A percentile compares a stretch with the other conserved stretches of the same genome.
phyloP scores from a whole-genome alignment of 1,139 yeast genomes.

The Debaryomyces coudertii region DNA sequence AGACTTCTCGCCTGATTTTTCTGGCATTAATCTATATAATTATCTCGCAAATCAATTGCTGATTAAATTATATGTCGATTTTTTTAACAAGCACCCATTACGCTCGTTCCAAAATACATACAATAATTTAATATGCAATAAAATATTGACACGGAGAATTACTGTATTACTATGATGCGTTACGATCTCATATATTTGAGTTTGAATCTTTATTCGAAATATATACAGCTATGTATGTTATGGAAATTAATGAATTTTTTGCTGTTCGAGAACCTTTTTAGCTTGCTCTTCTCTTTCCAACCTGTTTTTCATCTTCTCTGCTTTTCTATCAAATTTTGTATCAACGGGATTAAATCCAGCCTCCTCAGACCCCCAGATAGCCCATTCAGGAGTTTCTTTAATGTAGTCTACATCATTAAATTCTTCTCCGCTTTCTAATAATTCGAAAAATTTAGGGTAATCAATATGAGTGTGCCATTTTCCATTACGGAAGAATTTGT shows the following conservation, averaged over 20 bases:
- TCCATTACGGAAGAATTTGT: slow-evolving; percentile 66
- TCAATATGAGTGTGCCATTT: slow-evolving; percentile 92
- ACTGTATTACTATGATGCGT: not conserved
- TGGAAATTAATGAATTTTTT: slow-evolving; percentile 6
- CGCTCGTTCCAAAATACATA: not conserved
- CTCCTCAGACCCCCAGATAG: slow-evolving; percentile 79
- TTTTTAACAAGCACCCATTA: not conserved
- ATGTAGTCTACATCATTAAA: slow-evolving; percentile 83
- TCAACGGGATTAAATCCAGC: slow-evolving; percentile 94
- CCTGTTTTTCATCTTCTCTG: slow-evolving; percentile 57
- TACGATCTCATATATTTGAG: not conserved
- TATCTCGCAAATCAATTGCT: not conserved
- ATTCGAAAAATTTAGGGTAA: slow-evolving; percentile 73
- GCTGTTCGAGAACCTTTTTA: slow-evolving; percentile 15
- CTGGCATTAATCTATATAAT: not conserved
- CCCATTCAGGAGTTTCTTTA: slow-evolving; percentile 86
- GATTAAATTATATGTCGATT: not conserved
- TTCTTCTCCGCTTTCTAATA: slow-evolving; percentile 62
- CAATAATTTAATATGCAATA: not conserved
- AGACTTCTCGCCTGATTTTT: not conserved
- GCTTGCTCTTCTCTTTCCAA: slow-evolving; percentile 41
- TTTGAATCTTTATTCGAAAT: not conserved
- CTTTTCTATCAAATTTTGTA: slow-evolving; percentile 66
- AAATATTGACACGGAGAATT: not conserved
- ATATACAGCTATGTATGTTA: not conserved